Evolutionary conservation across 2,329 filamentous ascomycete species (phyloP), one percentile per base, ranked within the genome.

Genomic region (Myotisia sp.): DNA sequence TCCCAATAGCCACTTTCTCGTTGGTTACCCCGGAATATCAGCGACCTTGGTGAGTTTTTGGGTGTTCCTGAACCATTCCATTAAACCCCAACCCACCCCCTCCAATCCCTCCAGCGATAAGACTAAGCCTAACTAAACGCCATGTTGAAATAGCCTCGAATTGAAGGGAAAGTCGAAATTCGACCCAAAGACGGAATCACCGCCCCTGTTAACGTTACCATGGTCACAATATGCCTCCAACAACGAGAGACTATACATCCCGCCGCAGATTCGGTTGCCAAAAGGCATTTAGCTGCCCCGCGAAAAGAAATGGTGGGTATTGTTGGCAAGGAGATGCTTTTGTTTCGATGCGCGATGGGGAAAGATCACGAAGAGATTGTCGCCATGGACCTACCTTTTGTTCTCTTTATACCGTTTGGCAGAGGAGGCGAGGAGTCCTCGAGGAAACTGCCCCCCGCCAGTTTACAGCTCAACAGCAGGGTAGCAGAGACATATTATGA

Each of bases 401-500:
- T 95, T 26, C 73, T 98, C 38, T 95, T 95, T 59, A 94, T 98
- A 53, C 90, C 90, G 2, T 95, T 86, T 52, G 87, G 87, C 24
- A 74, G 85, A 46, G 83, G 84, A 31, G 85, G 86, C 37, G 82
- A 92, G 55, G 90, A 95, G 59, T 77, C 80, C 17, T 90, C 86
- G 46, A 69, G 85, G 46, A 74, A 86, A 46, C 86, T 95, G 50
- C 90, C 90, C 2, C 87, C 90, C 2, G 86, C 90, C 21, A 93
- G 84, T 45, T 60, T 98, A 48, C 83, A 92, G 56, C 68, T 98
- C 37, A 79, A 85, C 16, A 90, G 81, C 60, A 75, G 90, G 49
- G 93, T 83, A n/a, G 86, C 85, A 40, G 90, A 98, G 64, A 98
- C 90, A 29, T 93, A 70, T 55, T 98, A 95, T 63, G 90, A 98